Conservation (phyloP, 352 stramenopile species). For the Globisporangium cylindrosporum region DNA sequence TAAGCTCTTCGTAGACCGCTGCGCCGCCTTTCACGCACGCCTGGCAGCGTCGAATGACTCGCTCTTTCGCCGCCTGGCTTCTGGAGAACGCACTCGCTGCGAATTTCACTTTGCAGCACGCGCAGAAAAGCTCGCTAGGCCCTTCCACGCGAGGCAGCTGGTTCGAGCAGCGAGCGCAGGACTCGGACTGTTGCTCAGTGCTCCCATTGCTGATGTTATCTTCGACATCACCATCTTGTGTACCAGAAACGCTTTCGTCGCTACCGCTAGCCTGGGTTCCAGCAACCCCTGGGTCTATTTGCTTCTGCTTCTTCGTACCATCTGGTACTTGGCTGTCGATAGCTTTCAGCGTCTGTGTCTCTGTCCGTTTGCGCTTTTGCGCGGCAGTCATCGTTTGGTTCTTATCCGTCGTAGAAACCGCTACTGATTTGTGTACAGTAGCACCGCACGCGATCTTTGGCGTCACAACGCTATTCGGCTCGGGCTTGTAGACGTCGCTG, state of each 20-base stretch:
- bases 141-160: not conserved
- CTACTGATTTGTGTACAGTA: no score
- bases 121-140: not conserved
- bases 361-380: no score
- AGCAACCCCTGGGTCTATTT: no score
- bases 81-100: not conserved
- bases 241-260: no score
- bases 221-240: not conserved
- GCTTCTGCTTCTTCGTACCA: no score
- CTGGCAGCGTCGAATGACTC: constrained; percentile 1
- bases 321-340: no score
- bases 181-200: not conserved
- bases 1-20: not conserved
- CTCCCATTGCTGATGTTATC: not conserved
- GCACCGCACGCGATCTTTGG: no score
- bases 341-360: no score
- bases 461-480: no score
- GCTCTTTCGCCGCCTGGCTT: not conserved
- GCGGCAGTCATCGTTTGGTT: no score
- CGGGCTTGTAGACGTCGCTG: no score
- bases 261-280: not conserved
- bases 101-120: constrained; percentile 8
- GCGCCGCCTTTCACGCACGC: not conserved
- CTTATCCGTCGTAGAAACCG: no score
- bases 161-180: not conserved